Evolutionary conservation across 1,284 basidiomycete species (phyloP).

Genomic region (Cutaneotrichosporon sp.): DNA sequence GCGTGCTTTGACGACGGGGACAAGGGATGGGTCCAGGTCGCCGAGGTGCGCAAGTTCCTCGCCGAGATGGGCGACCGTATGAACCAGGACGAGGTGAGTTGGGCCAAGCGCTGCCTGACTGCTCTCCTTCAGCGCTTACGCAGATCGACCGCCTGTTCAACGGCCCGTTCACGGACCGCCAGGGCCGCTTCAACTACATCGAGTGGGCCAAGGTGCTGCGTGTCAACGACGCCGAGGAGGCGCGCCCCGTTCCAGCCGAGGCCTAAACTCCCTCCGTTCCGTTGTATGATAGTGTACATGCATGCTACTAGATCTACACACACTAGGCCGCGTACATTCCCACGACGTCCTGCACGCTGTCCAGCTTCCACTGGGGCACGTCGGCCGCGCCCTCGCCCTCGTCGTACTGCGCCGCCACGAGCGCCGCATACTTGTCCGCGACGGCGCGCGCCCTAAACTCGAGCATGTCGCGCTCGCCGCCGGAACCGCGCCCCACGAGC

Average conservation of each 20-base stretch:
- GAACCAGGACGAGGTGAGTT: slow-evolving; percentile 72
- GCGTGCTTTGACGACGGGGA: slow-evolving; percentile 89
- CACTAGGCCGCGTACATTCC: slow-evolving; percentile 26
- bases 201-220: slow-evolving; percentile 88
- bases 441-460: slow-evolving; percentile 30
- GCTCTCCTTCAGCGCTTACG: too few relatives aligned
- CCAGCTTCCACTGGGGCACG: slow-evolving; percentile 30
- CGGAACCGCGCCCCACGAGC: slow-evolving; percentile 5
- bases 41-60: slow-evolving; percentile 81
- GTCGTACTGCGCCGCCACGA: slow-evolving; percentile 24
- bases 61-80: slow-evolving; percentile 80
- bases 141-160: slow-evolving; percentile 82
- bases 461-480: slow-evolving; percentile 10
- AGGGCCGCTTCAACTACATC: slow-evolving; percentile 83
- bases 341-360: slow-evolving; percentile 31
- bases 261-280: background rate
- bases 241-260: slow-evolving; percentile 34
- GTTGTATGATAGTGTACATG: slow-evolving; percentile 20
- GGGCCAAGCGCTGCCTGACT: too few relatives aligned
- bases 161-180: slow-evolving; percentile 79
- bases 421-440: slow-evolving; percentile 25
- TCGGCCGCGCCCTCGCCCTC: background rate
- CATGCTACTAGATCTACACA: slow-evolving; percentile 14
- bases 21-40: slow-evolving; percentile 73
- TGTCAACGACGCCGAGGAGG: slow-evolving; percentile 70